Conservation (phyloP, 495 filamentous ascomycete genomes). For the Pyrenula massariospora region DNA sequence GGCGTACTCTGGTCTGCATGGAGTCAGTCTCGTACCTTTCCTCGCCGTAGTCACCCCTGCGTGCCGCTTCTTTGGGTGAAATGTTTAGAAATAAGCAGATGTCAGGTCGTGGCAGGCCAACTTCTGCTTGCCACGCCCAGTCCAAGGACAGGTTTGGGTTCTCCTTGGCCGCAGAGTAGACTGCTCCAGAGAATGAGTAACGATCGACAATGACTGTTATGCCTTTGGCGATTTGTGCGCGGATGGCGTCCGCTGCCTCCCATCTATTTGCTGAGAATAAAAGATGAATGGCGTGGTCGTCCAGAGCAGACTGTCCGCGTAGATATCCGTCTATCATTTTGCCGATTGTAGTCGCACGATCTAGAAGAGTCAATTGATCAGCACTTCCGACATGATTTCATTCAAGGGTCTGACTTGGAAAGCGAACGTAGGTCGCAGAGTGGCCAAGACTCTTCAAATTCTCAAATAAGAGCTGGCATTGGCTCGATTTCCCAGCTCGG, state of each 20-base stretch:
- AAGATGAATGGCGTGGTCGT: conserved; percentile 89
- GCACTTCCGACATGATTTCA: neutral
- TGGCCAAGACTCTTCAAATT: conserved; percentile 49
- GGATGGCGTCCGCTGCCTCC: conserved; percentile 65
- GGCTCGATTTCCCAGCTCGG: conserved; percentile 89
- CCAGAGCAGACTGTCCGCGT: conserved; percentile 57
- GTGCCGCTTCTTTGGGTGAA: conserved; percentile 55
- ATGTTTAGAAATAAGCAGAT: conserved; percentile 79
- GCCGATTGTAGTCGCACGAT: conserved; percentile 81
- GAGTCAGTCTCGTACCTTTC: conserved; percentile 81
- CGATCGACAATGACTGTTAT: conserved; percentile 76
- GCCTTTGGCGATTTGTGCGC: conserved; percentile 47
- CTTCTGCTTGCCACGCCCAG: conserved; percentile 76
- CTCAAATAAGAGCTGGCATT: conserved; percentile 63
- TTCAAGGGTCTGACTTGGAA: conserved; percentile 55
- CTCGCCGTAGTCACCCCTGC: conserved; percentile 71
- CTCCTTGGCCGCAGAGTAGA: conserved; percentile 89
- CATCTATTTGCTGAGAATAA: conserved; percentile 94
- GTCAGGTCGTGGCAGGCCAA: conserved; percentile 81
- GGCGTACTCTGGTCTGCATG: conserved; percentile 71
- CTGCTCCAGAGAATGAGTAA: conserved; percentile 86
- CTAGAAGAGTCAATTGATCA: conserved; percentile 24
- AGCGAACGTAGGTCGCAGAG: conserved; percentile 63
- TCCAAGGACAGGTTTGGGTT: conserved; percentile 55
- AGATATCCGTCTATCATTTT: conserved; percentile 84